These are phyloP conservation scores for Aureobasidium sp. DNA, from an alignment of 2,329 filamentous ascomycete species.

Conservation along the genomic window DNA sequence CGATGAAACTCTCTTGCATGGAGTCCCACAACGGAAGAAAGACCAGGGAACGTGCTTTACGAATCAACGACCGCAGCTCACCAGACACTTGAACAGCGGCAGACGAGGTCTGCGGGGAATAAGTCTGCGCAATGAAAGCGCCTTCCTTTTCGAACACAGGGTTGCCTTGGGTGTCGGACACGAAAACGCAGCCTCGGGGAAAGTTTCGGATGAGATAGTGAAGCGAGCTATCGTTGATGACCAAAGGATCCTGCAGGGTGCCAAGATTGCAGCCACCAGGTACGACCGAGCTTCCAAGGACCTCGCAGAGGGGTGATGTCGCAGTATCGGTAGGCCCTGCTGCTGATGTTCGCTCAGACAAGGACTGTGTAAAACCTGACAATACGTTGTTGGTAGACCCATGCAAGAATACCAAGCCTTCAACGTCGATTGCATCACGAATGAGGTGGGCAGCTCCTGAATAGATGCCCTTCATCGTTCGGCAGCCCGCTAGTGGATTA, in stretches of 20 bases:
- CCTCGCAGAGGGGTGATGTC: background rate
- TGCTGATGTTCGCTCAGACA: background rate
- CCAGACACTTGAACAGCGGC: background rate
- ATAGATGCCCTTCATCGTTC: slow-evolving; percentile 29
- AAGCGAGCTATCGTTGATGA: background rate
- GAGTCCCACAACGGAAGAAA: slow-evolving; percentile 43
- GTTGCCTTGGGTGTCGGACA: background rate
- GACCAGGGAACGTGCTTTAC: slow-evolving; percentile 29
- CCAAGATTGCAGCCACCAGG: background rate
- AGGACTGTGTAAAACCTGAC: background rate
- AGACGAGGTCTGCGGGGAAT: background rate
- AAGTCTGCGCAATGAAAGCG: background rate
- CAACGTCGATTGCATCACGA: slow-evolving; percentile 34
- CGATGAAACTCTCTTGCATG: slow-evolving; percentile 32
- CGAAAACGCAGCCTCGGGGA: slow-evolving; percentile 1
- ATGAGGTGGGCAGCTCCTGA: slow-evolving; percentile 38
- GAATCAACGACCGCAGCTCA: background rate
- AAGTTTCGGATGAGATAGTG: background rate
- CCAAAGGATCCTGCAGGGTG: background rate
- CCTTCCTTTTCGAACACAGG: background rate
- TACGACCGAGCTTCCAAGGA: background rate
- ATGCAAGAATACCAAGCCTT: slow-evolving; percentile 34
- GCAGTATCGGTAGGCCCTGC: too few species aligned
- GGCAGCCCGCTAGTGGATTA: slow-evolving; percentile 14
- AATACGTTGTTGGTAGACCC: background rate